phyloP scores from a whole-genome alignment of 139 green algal genomes.

The Marvania coccoides region DNA sequence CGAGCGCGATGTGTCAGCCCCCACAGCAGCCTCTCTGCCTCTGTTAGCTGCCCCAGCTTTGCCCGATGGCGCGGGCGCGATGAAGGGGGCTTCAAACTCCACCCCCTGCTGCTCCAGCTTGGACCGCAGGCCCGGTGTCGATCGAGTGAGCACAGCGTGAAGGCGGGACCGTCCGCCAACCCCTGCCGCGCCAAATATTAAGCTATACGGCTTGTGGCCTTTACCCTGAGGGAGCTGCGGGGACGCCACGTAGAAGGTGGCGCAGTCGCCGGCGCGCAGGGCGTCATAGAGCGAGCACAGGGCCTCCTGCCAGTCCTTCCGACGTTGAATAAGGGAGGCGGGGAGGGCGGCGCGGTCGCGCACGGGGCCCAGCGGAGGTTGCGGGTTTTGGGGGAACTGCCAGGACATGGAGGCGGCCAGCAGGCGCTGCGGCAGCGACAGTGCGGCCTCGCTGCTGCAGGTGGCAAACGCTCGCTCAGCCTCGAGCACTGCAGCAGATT shows the following conservation, averaged over 20 bases:
- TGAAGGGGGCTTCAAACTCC: slow-evolving; percentile 40
- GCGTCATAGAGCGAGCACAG: slow-evolving; percentile 41
- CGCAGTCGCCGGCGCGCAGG: slow-evolving; percentile 20
- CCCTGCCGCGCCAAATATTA: slow-evolving; percentile 40
- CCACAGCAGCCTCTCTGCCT: neutral
- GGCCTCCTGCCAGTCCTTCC: slow-evolving; percentile 34
- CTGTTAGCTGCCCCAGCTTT: neutral
- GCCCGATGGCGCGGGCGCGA: neutral
- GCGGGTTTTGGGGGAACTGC: slow-evolving; percentile 29
- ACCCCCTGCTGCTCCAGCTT: slow-evolving; percentile 22
- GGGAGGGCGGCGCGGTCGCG: slow-evolving; percentile 3
- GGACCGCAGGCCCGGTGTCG: slow-evolving; percentile 20
- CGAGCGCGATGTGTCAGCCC: slow-evolving; percentile 36
- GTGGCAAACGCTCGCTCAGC: neutral
- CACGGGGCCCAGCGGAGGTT: neutral
- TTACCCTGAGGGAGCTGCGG: slow-evolving; percentile 8
- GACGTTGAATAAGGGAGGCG: neutral
- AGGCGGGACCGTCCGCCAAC: slow-evolving; percentile 21
- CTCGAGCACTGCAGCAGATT: neutral
- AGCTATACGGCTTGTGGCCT: slow-evolving; percentile 24
- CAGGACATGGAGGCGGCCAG: slow-evolving; percentile 35
- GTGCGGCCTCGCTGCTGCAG: neutral
- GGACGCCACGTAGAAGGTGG: slow-evolving; percentile 36
- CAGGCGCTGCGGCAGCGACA: slow-evolving; percentile 21
- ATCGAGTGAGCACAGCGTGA: slow-evolving; percentile 47